Base-by-base conservation (phyloP, 352 stramenopile species). In the Globisporangium rhizosaccharum region DNA sequence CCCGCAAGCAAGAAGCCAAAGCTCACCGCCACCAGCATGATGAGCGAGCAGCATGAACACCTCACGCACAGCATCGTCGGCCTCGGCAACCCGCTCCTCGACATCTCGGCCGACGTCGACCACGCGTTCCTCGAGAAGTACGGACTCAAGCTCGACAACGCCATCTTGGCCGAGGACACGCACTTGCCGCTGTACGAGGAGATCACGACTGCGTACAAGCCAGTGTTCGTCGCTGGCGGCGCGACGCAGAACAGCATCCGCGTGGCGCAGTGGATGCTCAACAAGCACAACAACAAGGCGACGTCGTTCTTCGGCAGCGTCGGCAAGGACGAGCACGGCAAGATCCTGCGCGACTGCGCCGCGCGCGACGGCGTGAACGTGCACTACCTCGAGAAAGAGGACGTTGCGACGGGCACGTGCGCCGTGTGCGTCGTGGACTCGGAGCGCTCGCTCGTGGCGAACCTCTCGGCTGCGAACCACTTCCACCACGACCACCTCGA, bases 241-340 rank as follows among this genome's bases (percentile, higher is more conserved):
- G 97, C 97, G 48, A 99, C 97, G 18, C 97, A 99, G 79, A 99
- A 99, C 85, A 96, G 85, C 59, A 99, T 99, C 73, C 95, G 97
- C 56, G 95, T 99, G n/a, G 96, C 97, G 4, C 96, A 99, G 79
- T 99, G 97, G 97, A 99, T 99, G 96, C 77, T 98, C 57, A 91
- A 93, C 66, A 79, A 86, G 60, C 69, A 89, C 72, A 92, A 92
- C 74, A 61, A 67, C 53, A 67, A 61, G 46, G 85, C 85, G 46
- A 98, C 91, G 63, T 94, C 93, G 37, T 99, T 98, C 82, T 97
- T 99, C 63, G 97, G 97, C 63, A 96, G 84, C 68, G 89, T 99
- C 60, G 97, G 97, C 58, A 92, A 96, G 65, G 97, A 99, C 77
- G 83, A 85, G 17, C 98, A 97, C 67, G 96, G 82, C 23, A 76